Evolutionary conservation across 2,329 filamentous ascomycete species (phyloP).

Genomic region (Colletotrichum brevisporum): DNA sequence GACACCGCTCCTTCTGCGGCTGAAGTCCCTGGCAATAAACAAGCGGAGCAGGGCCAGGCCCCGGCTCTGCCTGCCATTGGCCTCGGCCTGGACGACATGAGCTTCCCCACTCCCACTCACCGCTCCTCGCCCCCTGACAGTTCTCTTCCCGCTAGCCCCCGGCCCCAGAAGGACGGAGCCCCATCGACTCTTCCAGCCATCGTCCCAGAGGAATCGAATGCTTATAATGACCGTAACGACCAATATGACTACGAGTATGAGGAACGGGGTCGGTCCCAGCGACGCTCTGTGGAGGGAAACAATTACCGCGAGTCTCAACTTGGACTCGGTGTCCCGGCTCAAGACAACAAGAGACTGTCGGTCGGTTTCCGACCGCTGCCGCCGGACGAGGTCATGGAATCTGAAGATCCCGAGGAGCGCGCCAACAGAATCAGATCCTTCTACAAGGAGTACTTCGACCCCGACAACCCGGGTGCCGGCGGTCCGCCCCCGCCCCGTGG

Average conservation of each 20-base stretch:
- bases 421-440: conserved; percentile 98
- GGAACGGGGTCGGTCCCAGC: conserved; percentile 54
- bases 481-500: conserved; percentile 23
- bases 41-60: conserved; percentile 24
- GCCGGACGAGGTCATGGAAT: conserved; percentile 81
- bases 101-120: conserved; percentile 33
- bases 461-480: conserved; percentile 69
- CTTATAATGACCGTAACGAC: conserved; percentile 47
- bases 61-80: conserved; percentile 38
- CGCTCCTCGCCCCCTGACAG: conserved; percentile 47
- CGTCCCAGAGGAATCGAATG: conserved; percentile 41
- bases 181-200: conserved; percentile 50
- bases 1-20: conserved; percentile 36
- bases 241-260: conserved; percentile 47
- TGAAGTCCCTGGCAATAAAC: conserved; percentile 19
- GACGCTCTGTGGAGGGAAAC: conserved; percentile 44
- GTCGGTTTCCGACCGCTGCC: conserved; percentile 87
- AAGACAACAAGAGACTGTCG: conserved; percentile 72
- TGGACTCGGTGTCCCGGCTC: conserved; percentile 68
- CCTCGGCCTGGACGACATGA: conserved; percentile 41
- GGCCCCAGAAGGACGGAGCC: conserved; percentile 53
- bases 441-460: conserved; percentile 99
- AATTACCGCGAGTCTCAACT: conserved; percentile 55
- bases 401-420: conserved; percentile 92
- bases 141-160: conserved; percentile 47